Conservation (phyloP, 495 filamentous ascomycete genomes). For the Aspergillus heteromorphus region DNA sequence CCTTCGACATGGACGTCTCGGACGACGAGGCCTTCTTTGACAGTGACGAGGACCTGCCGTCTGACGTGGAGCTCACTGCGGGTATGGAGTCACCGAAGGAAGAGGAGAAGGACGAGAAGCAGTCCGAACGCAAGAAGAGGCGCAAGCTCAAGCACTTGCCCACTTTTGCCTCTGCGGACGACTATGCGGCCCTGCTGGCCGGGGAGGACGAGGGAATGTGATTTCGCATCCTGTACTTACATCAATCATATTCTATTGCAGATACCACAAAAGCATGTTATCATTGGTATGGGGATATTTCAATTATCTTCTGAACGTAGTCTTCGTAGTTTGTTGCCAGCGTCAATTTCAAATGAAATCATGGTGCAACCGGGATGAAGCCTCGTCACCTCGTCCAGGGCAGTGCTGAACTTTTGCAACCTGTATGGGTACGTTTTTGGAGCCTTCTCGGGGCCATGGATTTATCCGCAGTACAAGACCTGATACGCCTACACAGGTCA, state of each 20-base stretch:
- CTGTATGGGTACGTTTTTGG: too few relatives aligned
- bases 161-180: conserved; percentile 86
- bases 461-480: too few relatives aligned
- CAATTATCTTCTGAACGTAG: background rate
- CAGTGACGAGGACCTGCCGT: conserved; percentile 52
- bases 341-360: too few relatives aligned
- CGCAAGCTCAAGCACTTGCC: conserved; percentile 85
- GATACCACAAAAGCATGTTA: conserved; percentile 16
- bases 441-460: too few relatives aligned
- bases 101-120: conserved; percentile 42
- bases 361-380: too few relatives aligned
- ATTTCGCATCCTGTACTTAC: background rate
- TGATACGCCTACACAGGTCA: too few relatives aligned
- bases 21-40: conserved; percentile 49
- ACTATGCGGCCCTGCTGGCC: conserved; percentile 83
- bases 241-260: conserved; percentile 4
- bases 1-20: conserved; percentile 47
- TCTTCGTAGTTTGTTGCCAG: background rate
- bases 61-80: conserved; percentile 43
- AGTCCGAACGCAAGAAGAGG: conserved; percentile 59
- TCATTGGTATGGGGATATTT: background rate
- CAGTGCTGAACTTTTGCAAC: too few relatives aligned
- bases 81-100: conserved; percentile 33
- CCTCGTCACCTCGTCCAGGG: too few relatives aligned
- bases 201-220: conserved; percentile 62